A percentile compares a stretch with the other conserved stretches of the same genome.
Conservation (phyloP, 352 stramenopile species). For the Paralagenidium karlingii region DNA sequence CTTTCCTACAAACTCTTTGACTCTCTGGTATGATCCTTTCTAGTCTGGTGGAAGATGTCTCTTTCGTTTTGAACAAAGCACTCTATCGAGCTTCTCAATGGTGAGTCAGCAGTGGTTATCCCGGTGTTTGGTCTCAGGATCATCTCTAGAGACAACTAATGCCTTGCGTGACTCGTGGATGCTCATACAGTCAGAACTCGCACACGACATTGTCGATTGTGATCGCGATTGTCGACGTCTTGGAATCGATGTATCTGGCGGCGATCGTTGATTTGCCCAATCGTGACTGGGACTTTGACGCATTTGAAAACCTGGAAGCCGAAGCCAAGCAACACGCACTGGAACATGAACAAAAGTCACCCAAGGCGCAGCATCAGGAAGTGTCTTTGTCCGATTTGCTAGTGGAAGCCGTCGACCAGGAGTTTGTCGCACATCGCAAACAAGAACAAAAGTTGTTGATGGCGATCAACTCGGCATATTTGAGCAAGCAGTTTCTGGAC, state of each 20-base stretch:
- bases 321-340: background rate
- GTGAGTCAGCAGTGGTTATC: constrained; percentile 9
- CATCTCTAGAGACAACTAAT: too few relatives aligned
- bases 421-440: constrained; percentile 41
- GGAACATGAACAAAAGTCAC: constrained; percentile 5
- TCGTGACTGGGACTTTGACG: constrained; percentile 5
- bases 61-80: constrained; percentile 76
- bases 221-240: constrained; percentile 68
- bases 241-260: constrained; percentile 69
- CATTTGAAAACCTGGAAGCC: constrained; percentile 12
- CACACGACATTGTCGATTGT: constrained; percentile 71
- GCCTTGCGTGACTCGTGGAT: constrained; percentile 1
- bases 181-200: constrained; percentile 47
- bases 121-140: too few relatives aligned
- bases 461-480: constrained; percentile 78
- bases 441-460: constrained; percentile 74
- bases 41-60: constrained; percentile 74
- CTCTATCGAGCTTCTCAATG: constrained; percentile 66
- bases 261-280: constrained; percentile 57
- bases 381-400: constrained; percentile 74
- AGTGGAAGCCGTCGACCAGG: constrained; percentile 62
- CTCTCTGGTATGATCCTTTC: constrained; percentile 65
- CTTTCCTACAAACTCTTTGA: too few relatives aligned
- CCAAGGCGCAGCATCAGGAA: constrained; percentile 4
- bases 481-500: constrained; percentile 64